Conservation (phyloP, 441 rosid species). For the Rhodomyrtus psidioides region DNA sequence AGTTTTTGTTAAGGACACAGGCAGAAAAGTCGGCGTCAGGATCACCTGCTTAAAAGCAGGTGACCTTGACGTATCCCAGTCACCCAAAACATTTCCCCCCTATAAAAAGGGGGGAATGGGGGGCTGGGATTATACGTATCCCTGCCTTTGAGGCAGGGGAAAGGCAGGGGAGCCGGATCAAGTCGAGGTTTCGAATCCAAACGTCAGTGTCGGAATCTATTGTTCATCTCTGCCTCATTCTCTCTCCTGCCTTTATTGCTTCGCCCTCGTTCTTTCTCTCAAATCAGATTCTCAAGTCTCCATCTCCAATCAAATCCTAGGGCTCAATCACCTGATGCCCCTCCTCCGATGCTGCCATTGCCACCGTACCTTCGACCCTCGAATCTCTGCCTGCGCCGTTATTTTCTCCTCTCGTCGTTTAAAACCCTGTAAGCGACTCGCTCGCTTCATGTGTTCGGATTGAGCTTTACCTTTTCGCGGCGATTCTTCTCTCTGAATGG, state of each 20-base stretch:
- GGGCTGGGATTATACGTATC: too few species aligned
- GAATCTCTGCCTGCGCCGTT: background rate
- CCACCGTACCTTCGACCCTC: background rate
- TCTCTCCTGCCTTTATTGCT: background rate
- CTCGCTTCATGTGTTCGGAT: background rate
- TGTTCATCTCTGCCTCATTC: background rate
- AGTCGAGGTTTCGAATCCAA: background rate
- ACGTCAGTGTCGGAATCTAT: background rate
- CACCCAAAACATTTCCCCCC: too few species aligned
- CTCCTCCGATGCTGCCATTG: background rate
- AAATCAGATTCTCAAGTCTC: background rate
- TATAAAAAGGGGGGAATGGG: too few species aligned
- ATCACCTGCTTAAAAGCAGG: too few species aligned
- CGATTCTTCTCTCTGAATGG: conserved; percentile 13
- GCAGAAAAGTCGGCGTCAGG: too few species aligned
- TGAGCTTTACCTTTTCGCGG: background rate
- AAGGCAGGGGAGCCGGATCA: too few species aligned
- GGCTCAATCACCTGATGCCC: background rate
- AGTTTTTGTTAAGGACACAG: background rate
- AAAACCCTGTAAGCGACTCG: background rate
- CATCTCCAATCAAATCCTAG: background rate
- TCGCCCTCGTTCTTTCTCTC: background rate
- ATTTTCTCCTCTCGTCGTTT: background rate
- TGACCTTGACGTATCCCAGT: too few species aligned
- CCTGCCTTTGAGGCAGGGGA: too few species aligned